Conservation (phyloP, 2,329 filamentous ascomycete genomes). For the Rhinocladiella mackenziei region DNA sequence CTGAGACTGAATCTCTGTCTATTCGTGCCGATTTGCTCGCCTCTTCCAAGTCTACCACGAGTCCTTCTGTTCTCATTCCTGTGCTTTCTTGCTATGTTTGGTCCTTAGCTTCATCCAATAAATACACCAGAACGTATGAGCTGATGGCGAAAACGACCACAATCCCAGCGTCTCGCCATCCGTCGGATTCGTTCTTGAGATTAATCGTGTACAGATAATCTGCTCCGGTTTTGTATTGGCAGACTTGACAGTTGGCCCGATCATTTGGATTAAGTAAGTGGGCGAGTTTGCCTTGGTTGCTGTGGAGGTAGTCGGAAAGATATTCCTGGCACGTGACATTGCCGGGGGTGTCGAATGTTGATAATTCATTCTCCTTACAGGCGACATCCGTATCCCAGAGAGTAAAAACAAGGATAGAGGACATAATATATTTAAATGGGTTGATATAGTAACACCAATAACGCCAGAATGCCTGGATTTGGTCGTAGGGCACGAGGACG, state of each 20-base stretch:
- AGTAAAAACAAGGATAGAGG: constrained; percentile 52
- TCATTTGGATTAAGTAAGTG: constrained; percentile 60
- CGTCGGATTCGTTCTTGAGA: constrained; percentile 57
- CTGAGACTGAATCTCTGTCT: too few relatives aligned
- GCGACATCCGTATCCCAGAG: constrained; percentile 47
- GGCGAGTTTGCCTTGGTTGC: neutral
- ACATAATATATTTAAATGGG: constrained; percentile 60
- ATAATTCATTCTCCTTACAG: constrained; percentile 50
- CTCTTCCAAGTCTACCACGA: too few relatives aligned
- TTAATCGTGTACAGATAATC: constrained; percentile 61
- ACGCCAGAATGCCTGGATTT: constrained; percentile 63
- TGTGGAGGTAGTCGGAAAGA: constrained; percentile 41
- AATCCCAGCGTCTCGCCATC: constrained; percentile 64
- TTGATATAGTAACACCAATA: constrained; percentile 64
- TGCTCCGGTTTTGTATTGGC: constrained; percentile 54
- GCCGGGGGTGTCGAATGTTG: constrained; percentile 42
- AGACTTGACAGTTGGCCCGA: constrained; percentile 55
- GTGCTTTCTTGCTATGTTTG: constrained; percentile 38
- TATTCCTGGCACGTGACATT: constrained; percentile 57
- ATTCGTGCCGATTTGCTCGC: too few relatives aligned
- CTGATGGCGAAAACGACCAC: constrained; percentile 54
- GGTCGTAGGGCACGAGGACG: constrained; percentile 62
- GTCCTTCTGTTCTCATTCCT: too few relatives aligned
- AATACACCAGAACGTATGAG: constrained; percentile 50
- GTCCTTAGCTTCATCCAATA: constrained; percentile 39